These are phyloP conservation scores for Hypoxylon rubiginosum DNA, from an alignment of 2,329 filamentous ascomycete genomes.

Conservation along the genomic window DNA sequence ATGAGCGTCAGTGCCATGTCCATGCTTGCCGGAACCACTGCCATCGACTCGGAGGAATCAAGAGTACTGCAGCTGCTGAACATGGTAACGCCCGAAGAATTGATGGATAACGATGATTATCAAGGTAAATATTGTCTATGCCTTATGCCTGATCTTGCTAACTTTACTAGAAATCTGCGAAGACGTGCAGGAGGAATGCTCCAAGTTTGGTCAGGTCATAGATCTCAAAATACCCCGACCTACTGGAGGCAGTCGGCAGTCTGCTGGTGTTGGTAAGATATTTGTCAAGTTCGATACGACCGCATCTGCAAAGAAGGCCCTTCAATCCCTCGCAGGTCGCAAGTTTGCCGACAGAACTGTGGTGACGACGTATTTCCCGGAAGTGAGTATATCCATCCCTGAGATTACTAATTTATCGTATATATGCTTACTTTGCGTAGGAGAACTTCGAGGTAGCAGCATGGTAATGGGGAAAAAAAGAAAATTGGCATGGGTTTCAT, in stretches of 20 bases:
- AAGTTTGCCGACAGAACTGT: slow-evolving; percentile 98
- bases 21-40: slow-evolving; percentile 92
- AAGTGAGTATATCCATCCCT: slow-evolving; percentile 67
- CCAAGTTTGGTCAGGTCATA: slow-evolving; percentile 86
- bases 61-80: slow-evolving; percentile 93
- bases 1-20: slow-evolving; percentile 99
- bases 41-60: slow-evolving; percentile 81
- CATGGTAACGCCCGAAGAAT: slow-evolving; percentile 97
- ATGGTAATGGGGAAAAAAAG: slow-evolving; percentile 71
- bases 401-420: slow-evolving; percentile 42
- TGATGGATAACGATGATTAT: slow-evolving; percentile 94
- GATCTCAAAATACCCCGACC: slow-evolving; percentile 96
- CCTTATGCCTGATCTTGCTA: slow-evolving; percentile 50
- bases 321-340: slow-evolving; percentile 90
- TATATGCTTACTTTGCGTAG: slow-evolving; percentile 61
- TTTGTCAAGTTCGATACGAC: slow-evolving; percentile 90
- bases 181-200: slow-evolving; percentile 92
- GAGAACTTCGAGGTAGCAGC: slow-evolving; percentile 95
- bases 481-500: slow-evolving; percentile 11
- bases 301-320: slow-evolving; percentile 84
- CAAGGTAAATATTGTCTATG: slow-evolving; percentile 73
- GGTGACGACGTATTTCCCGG: slow-evolving; percentile 95
- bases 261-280: slow-evolving; percentile 95
- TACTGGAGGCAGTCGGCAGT: slow-evolving; percentile 83
- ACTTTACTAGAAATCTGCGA: slow-evolving; percentile 86